Evolutionary conservation across 345 rosid genomes (phyloP), one percentile per base, ranked within the genome.

Genomic region (Reutealis trisperma): DNA sequence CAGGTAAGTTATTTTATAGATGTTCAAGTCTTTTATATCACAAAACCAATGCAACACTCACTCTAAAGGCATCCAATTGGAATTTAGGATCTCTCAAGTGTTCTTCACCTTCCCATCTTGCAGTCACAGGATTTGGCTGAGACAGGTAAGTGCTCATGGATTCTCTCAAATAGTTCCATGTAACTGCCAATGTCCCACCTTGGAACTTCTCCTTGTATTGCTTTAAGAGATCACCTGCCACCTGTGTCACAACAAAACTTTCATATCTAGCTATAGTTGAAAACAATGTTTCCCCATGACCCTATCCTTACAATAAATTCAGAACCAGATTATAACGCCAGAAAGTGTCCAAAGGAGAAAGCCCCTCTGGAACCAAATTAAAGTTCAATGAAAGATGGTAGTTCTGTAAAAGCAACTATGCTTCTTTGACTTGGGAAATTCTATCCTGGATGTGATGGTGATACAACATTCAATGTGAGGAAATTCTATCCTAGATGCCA

Each of bases 51-150:
- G 24, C 54, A 21, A 42, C 49, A 75, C 97, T 93, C 85, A 94
- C 99, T 84, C 97, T 81, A 80, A 96, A 96, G 83, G 99, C 98
- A 84, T 96, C 97, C 78, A 96, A 78, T 78, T 94, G 99, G 86
- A 96, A 96, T 60, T 89, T 92, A 57, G 98, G 98, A 85, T 96
- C 88, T 79, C 97, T 83, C 80, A 94, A 82, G 86, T 96, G 99
- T 25, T 92, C 98, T 84, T 80, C 89, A 45, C 98, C 88, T 89
- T 92, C 98, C 99, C 99, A 92, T 30, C 98, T 89, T 12, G 90
- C 92, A 73, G 98, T 85, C 63, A 96, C 98, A 1, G 99, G 99
- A 80, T 96, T 96, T 34, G 99, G 97, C 87, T 92, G 97, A 76
- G 99, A 89, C 52, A 96, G 86, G 60, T 96, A 96, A 18, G 90